phyloP scores from a whole-genome alignment of 257 asterid species.

The Jasminum sambac region DNA sequence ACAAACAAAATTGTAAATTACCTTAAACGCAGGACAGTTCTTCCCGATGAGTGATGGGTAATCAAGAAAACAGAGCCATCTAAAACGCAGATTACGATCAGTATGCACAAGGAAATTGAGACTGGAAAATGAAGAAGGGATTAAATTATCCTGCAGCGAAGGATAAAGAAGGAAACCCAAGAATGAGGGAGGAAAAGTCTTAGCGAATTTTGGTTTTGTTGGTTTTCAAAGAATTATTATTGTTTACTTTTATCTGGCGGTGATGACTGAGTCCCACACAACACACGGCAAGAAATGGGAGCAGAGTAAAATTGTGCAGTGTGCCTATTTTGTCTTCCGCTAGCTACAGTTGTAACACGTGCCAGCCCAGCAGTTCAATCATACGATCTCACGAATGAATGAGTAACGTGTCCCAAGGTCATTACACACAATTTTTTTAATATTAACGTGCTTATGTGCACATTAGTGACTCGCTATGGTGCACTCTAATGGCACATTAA shows the following conservation, averaged over 20 bases:
- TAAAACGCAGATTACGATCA: slow-evolving; percentile 34
- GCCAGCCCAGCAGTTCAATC: neutral
- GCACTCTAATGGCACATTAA: no score
- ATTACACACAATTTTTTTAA: no score
- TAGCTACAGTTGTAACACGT: slow-evolving; percentile 28
- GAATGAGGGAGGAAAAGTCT: slow-evolving; percentile 23
- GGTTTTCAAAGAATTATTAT: slow-evolving; percentile 24
- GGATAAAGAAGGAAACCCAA: slow-evolving; percentile 4
- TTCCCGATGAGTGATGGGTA: neutral
- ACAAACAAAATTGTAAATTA: slow-evolving; percentile 20
- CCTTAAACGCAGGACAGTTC: slow-evolving; percentile 10
- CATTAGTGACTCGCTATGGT: no score
- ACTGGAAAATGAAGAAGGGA: no score
- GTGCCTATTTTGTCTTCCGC: slow-evolving; percentile 31
- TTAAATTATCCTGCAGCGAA: slow-evolving; percentile 5
- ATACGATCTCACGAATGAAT: neutral
- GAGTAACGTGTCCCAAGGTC: no score
- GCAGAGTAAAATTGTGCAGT: neutral
- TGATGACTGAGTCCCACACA: slow-evolving; percentile 2
- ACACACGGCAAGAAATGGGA: slow-evolving; percentile 24
- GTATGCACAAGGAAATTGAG: no score
- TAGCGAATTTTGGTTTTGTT: slow-evolving; percentile 28
- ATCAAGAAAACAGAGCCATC: slow-evolving; percentile 20
- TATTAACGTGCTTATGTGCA: no score
- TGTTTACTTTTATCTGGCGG: neutral